Conservation (phyloP, 139 green algal species). For the Zygnema circumcarinatum region DNA sequence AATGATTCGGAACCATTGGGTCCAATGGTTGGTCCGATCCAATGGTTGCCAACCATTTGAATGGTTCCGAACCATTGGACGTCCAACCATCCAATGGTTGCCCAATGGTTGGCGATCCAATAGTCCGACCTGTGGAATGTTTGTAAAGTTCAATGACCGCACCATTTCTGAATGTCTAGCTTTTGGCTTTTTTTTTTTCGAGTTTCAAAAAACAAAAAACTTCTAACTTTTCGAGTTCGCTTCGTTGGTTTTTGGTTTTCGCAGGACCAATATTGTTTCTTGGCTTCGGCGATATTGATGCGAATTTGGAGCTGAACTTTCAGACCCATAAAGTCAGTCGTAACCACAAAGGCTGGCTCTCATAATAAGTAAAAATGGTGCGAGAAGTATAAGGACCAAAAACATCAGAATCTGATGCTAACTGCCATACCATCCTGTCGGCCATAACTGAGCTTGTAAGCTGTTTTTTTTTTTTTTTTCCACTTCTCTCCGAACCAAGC, state of each 20-base stretch:
- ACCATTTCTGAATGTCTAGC: not conserved
- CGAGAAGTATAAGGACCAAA: not conserved
- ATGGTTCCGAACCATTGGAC: no score
- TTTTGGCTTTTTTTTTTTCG: not conserved
- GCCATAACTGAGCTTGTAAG: not conserved
- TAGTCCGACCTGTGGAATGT: no score
- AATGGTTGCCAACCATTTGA: no score
- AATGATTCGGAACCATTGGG: no score
- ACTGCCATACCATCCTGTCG: no score
- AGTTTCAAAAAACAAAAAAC: not conserved
- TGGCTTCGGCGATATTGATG: not conserved
- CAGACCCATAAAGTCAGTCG: not conserved
- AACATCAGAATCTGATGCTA: no score
- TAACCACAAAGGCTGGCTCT: not conserved
- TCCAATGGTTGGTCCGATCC: no score
- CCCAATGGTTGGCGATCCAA: no score
- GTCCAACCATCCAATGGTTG: no score
- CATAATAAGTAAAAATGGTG: not conserved
- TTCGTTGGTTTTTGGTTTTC: not conserved
- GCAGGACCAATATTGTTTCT: not conserved
- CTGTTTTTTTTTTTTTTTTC: not conserved
- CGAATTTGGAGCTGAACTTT: not conserved
- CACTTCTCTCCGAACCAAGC: not conserved
- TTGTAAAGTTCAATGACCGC: no score
- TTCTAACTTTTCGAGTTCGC: not conserved